phyloP scores from a whole-genome alignment of 805 yeast genomes.

The Kodamaea sagamina region DNA sequence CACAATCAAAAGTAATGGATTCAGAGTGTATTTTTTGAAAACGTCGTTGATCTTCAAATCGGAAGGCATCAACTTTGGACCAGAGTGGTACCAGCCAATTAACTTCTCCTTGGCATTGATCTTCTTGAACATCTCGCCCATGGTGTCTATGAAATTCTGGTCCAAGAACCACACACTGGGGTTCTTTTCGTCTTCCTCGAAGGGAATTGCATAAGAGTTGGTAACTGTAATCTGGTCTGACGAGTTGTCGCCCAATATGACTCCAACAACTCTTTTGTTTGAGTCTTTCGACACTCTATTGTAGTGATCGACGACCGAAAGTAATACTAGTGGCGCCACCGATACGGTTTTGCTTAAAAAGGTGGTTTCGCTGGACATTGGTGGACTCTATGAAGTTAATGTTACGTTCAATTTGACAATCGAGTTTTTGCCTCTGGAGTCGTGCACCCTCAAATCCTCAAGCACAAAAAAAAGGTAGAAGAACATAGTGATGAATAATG shows the following conservation, averaged over 20 bases:
- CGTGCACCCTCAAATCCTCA: constrained; percentile 5
- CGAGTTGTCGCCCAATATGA: constrained; percentile 79
- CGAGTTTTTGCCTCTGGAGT: constrained; percentile 11
- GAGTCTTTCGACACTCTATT: constrained; percentile 74
- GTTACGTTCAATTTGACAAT: constrained; percentile 13
- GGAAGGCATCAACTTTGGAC: constrained; percentile 85
- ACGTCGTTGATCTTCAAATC: constrained; percentile 89
- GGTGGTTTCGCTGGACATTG: constrained; percentile 36
- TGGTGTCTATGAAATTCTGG: constrained; percentile 91
- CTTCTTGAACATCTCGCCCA: constrained; percentile 97
- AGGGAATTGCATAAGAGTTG: constrained; percentile 95
- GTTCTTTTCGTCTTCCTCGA: constrained; percentile 93
- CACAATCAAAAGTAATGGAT: constrained; percentile 84
- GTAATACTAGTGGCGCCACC: constrained; percentile 91
- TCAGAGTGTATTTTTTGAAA: constrained; percentile 77
- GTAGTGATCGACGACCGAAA: constrained; percentile 94
- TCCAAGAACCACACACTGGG: constrained; percentile 95
- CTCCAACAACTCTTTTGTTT: constrained; percentile 90
- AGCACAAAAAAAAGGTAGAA: neutral
- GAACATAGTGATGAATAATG: constrained; percentile 24
- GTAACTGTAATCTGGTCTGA: constrained; percentile 67
- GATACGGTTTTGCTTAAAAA: constrained; percentile 63
- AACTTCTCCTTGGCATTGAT: constrained; percentile 95
- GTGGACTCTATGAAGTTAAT: neutral
- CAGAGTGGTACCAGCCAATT: constrained; percentile 99